Evolutionary conservation across 148 eudicot genomes (phyloP).

Genomic region (Pharnaceum exiguum): DNA sequence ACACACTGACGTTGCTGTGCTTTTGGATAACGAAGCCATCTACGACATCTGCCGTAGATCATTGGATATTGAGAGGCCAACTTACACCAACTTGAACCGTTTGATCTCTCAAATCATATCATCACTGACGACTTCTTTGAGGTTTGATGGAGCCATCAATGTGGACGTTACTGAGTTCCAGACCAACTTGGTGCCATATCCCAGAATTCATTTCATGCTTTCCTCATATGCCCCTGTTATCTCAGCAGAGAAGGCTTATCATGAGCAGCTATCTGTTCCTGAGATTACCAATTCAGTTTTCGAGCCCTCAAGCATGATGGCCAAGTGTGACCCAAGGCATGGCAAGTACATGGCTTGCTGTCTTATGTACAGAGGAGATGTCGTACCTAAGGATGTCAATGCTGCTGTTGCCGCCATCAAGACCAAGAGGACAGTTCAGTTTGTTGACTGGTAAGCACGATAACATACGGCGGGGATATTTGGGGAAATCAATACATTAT

Average conservation of each 20-base stretch:
- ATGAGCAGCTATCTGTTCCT: slow-evolving; percentile 30
- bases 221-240: slow-evolving; percentile 41
- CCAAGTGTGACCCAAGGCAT: slow-evolving; percentile 45
- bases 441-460: slow-evolving; percentile 35
- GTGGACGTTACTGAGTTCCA: slow-evolving; percentile 37
- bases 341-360: slow-evolving; percentile 50
- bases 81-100: slow-evolving; percentile 37
- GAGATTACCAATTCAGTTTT: slow-evolving; percentile 35
- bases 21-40: slow-evolving; percentile 38
- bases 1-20: slow-evolving; percentile 36
- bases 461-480: no score
- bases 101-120: slow-evolving; percentile 40
- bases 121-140: slow-evolving; percentile 36
- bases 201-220: slow-evolving; percentile 38
- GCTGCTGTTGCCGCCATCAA: slow-evolving; percentile 47
- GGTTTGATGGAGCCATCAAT: slow-evolving; percentile 42
- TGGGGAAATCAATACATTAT: no score
- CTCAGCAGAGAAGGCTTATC: slow-evolving; percentile 31
- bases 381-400: slow-evolving; percentile 46
- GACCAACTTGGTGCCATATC: slow-evolving; percentile 37
- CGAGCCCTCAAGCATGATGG: slow-evolving; percentile 45
- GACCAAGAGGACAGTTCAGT: slow-evolving; percentile 39
- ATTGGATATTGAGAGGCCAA: slow-evolving; percentile 42
- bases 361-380: slow-evolving; percentile 44
- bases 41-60: slow-evolving; percentile 42